Base-by-base conservation (phyloP, 208 protist genomes). In the Acanthamoeba castellanii region DNA sequence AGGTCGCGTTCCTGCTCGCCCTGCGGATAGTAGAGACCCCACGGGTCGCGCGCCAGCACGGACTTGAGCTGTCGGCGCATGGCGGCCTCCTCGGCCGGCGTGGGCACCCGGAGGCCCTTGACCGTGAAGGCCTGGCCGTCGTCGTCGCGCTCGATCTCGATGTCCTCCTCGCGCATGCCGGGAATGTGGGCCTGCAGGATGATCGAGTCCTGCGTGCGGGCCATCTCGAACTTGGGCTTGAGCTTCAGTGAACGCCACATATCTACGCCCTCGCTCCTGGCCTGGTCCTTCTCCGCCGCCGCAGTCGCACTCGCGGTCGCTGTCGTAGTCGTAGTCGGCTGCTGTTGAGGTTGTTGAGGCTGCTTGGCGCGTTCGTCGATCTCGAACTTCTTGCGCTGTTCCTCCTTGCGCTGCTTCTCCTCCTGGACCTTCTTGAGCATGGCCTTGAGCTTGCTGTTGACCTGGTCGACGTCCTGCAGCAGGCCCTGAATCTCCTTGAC, bases 151-250 rank as follows among this genome's bases (percentile, higher is more conserved):
- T 42, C 32, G 42, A 82, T 50, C 37, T 42, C 74, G n/a, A 82
- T 82, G 74, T 82, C 74, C 42, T 82, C 74, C 37, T 82, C 42
- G 16, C 11, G 16, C 74, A 82, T 82, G 74, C 74, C 74, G 25
- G 74, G 74, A 30, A 82, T 82, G 74, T 82, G n/a, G 42, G 74
- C 74, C 74, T 42, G 37, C 74, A 82, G 37, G 42, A 82, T 50
- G 74, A 52, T 52, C 37, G 25, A 25, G 22, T 82, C 74, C 18
- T 11, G 30, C 42, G 32, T 42, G 8, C n/a, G 37, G 9, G 37
- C 74, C 74, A 82, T 50, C 74, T 82, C 74, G 74, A 82, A 82
- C 74, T 82, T 82, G 74, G 74, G 74, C 32, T 50, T 42, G 30
- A 82, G 74, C 32, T 50, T 42, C 74, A 82, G 32, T 32, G 42